These are phyloP conservation scores for Rhizopus microsporus DNA, from an alignment of 371 early-diverging fungal genomes.

Conservation along the genomic window DNA sequence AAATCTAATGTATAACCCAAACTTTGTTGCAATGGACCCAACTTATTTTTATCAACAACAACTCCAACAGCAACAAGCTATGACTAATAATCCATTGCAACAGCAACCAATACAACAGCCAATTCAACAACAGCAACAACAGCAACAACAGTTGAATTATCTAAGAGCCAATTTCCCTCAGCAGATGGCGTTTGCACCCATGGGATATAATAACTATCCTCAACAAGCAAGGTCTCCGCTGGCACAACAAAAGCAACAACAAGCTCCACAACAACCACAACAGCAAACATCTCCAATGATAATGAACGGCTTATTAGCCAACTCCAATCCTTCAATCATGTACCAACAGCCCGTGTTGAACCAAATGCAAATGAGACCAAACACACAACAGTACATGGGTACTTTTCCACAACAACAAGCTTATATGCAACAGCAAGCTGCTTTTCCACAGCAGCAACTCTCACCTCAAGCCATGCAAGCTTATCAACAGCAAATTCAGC, in stretches of 20 bases:
- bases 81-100: not conserved
- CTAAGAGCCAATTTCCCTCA: constrained; percentile 13
- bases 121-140: constrained; percentile 15
- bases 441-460: constrained; percentile 3
- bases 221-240: not conserved
- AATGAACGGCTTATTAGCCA: constrained; percentile 10
- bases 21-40: constrained; percentile 6
- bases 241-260: constrained; percentile 23
- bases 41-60: constrained; percentile 6
- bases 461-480: constrained; percentile 6
- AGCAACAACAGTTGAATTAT: constrained; percentile 24
- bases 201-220: not conserved
- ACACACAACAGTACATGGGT: constrained; percentile 7
- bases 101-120: constrained; percentile 11
- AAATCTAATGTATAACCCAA: constrained; percentile 5
- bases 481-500: constrained; percentile 15
- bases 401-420: constrained; percentile 30
- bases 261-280: constrained; percentile 10
- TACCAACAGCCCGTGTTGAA: constrained; percentile 4
- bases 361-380: constrained; percentile 9
- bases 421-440: constrained; percentile 16
- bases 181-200: constrained; percentile 14
- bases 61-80: not conserved
- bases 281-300: constrained; percentile 19
- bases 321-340: constrained; percentile 1